These are phyloP conservation scores for Trametes maxima DNA, from an alignment of 768 basidiomycete genomes.

Conservation along the genomic window DNA sequence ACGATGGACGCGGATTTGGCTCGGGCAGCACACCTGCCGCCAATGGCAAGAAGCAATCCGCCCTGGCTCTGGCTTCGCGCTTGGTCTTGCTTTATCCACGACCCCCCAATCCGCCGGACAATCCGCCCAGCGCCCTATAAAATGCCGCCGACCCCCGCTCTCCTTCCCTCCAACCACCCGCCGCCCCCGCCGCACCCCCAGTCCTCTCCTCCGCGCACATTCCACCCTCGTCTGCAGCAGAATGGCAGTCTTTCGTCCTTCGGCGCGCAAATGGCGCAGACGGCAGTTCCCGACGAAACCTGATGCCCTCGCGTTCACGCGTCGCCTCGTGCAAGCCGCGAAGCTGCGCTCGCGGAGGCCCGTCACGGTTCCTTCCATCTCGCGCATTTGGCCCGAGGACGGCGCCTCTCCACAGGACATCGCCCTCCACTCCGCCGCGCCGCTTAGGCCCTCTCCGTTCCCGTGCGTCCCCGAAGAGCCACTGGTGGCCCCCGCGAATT, in stretches of 20 bases:
- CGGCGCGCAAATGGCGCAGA: neutral
- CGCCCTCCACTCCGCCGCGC: neutral
- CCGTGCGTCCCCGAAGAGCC: neutral
- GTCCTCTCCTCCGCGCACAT: neutral
- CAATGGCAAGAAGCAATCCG: conserved; percentile 22
- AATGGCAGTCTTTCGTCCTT: neutral
- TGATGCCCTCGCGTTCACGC: conserved; percentile 4
- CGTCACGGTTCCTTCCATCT: neutral
- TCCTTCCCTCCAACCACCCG: neutral
- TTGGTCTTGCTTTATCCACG: conserved; percentile 11
- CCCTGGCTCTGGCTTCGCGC: neutral
- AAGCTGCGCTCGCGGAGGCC: conserved; percentile 7
- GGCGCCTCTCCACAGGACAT: neutral
- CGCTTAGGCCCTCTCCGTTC: neutral
- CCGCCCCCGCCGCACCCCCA: neutral
- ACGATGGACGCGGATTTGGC: conserved; percentile 23
- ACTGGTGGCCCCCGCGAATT: conserved; percentile 1
- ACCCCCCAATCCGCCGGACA: conserved; percentile 8
- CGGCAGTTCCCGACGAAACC: neutral
- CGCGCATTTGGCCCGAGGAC: conserved; percentile 1
- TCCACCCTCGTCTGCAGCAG: neutral
- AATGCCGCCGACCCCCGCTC: conserved; percentile 3
- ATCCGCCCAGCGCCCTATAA: conserved; percentile 6
- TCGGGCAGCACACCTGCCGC: conserved; percentile 17
- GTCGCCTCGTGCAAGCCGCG: conserved; percentile 9